Percentiles rank a stretch among this genome's conserved stretches.
These are phyloP conservation scores for Aphanomyces cochlioides DNA, from an alignment of 352 stramenopile genomes.

Conservation along the genomic window DNA sequence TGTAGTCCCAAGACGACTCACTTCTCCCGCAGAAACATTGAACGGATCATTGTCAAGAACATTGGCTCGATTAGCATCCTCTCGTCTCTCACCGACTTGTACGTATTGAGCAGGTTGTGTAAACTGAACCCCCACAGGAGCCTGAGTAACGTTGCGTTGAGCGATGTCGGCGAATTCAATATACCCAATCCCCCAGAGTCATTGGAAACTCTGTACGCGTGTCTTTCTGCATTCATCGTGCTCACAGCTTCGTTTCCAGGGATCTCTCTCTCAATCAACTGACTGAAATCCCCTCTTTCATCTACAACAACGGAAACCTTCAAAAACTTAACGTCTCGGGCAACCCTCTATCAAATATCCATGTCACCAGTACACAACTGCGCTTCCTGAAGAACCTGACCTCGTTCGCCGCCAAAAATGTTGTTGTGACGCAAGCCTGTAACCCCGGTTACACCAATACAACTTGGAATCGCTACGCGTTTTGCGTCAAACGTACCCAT, in stretches of 20 bases:
- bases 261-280: slow-evolving; percentile 17
- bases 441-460: neutral
- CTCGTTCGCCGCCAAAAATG: neutral
- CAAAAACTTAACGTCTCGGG: slow-evolving; percentile 12
- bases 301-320: slow-evolving; percentile 15
- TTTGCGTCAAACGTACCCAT: slow-evolving; percentile 11
- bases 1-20: slow-evolving; percentile 7
- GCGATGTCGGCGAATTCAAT: slow-evolving; percentile 1
- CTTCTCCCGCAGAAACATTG: neutral
- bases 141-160: slow-evolving; percentile 8
- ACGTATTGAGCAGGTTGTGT: neutral
- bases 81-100: slow-evolving; percentile 20
- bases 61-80: slow-evolving; percentile 12
- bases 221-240: too few species aligned
- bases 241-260: neutral
- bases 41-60: slow-evolving; percentile 20
- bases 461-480: neutral
- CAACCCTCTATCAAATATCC: slow-evolving; percentile 11
- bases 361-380: neutral
- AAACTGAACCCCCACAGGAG: neutral
- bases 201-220: neutral
- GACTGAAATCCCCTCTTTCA: neutral
- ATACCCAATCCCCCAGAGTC: neutral
- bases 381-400: slow-evolving; percentile 6
- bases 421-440: neutral